These are phyloP conservation scores for Curvularia hawaiiensis DNA, from an alignment of 2,329 filamentous ascomycete genomes.

Conservation along the genomic window DNA sequence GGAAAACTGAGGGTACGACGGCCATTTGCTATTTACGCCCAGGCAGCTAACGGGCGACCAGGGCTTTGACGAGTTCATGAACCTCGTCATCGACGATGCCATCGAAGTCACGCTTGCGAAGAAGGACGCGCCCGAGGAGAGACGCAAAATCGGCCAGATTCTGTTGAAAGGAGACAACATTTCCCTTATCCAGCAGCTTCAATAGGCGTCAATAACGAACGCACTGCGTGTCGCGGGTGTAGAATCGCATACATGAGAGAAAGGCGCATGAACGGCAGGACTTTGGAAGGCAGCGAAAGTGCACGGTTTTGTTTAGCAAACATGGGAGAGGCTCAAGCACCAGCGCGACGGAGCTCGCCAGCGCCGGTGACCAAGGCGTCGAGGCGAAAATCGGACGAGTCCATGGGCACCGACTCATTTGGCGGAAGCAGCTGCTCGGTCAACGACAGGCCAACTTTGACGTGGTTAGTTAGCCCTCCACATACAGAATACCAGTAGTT, in stretches of 20 bases:
- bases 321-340: conserved; percentile 12
- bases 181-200: conserved; percentile 68
- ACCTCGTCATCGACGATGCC: conserved; percentile 93
- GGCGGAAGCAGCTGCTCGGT: conserved; percentile 79
- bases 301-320: conserved; percentile 7
- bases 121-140: conserved; percentile 77
- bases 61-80: conserved; percentile 99
- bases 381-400: conserved; percentile 76
- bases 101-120: conserved; percentile 87
- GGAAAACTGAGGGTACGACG: conserved; percentile 87
- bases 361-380: conserved; percentile 78
- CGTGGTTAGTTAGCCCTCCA: conserved; percentile 45
- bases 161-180: conserved; percentile 89
- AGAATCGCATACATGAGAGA: conserved; percentile 12
- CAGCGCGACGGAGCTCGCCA: conserved; percentile 56
- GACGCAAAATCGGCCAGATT: conserved; percentile 81
- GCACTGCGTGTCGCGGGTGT: conserved; percentile 1
- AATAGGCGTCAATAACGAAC: conserved; percentile 20
- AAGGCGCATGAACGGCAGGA: conserved; percentile 10
- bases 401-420: conserved; percentile 72
- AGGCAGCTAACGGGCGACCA: conserved; percentile 47
- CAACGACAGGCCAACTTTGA: conserved; percentile 76
- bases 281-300: background rate
- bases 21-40: background rate
- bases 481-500: conserved; percentile 36